Percentiles rank a stretch among this genome's conserved stretches.
Conservation (phyloP, 805 yeast genomes). For the Candida boidinii region DNA sequence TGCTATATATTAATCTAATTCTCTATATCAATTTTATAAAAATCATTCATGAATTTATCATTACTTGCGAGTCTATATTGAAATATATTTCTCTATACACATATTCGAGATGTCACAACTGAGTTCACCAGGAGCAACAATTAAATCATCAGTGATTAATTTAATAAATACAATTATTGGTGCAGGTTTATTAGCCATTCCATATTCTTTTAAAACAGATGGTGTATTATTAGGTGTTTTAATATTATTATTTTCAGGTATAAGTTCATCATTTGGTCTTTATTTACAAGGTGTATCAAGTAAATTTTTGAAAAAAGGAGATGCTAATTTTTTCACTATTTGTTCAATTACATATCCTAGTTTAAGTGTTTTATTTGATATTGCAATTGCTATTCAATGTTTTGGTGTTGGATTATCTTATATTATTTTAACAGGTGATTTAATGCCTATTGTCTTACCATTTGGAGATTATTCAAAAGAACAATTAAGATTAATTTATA, state of each 20-base stretch:
- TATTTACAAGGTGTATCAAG: constrained; percentile 55
- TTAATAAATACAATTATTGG: constrained; percentile 73
- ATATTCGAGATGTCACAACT: not conserved
- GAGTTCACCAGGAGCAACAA: constrained; percentile 31
- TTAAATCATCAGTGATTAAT: constrained; percentile 53
- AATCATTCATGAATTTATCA: too few species aligned
- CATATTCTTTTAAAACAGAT: constrained; percentile 61
- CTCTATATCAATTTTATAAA: too few species aligned
- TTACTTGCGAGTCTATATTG: too few species aligned
- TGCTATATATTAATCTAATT: too few species aligned
- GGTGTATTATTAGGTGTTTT: constrained; percentile 51
- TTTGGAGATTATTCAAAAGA: constrained; percentile 26
- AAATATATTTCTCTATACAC: too few species aligned
- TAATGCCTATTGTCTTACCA: constrained; percentile 49
- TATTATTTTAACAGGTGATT: constrained; percentile 66
- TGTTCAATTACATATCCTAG: constrained; percentile 67
- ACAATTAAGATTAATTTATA: constrained; percentile 40
- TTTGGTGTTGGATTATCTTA: constrained; percentile 72
- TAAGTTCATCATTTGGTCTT: constrained; percentile 61
- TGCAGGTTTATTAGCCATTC: constrained; percentile 72
- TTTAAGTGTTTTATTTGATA: constrained; percentile 61
- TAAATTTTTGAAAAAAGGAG: constrained; percentile 43
- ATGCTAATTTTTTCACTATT: constrained; percentile 64
- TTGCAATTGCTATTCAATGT: constrained; percentile 68
- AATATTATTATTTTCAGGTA: constrained; percentile 52